These are phyloP conservation scores for Neocucurbitaria cava DNA, from an alignment of 2,329 filamentous ascomycete species.

Conservation along the genomic window DNA sequence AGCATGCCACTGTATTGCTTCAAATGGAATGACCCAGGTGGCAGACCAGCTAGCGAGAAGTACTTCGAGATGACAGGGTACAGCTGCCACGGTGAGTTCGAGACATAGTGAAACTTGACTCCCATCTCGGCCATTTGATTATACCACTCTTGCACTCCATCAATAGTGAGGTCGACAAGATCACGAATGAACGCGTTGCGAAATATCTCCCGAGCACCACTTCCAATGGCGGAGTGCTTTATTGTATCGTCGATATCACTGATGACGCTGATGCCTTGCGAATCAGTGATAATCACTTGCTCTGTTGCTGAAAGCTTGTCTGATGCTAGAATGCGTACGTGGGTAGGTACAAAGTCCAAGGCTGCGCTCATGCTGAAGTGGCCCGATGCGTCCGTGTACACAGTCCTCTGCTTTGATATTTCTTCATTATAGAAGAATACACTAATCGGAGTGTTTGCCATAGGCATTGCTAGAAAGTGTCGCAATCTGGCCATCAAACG, in stretches of 20 bases:
- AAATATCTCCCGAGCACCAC: slow-evolving; percentile 91
- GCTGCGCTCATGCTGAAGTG: slow-evolving; percentile 84
- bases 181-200: slow-evolving; percentile 94
- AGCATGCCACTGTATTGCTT: slow-evolving; percentile 98
- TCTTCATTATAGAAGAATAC: slow-evolving; percentile 93
- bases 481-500: slow-evolving; percentile 87
- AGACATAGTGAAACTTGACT: slow-evolving; percentile 93
- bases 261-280: slow-evolving; percentile 85
- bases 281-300: slow-evolving; percentile 77
- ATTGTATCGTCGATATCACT: slow-evolving; percentile 98
- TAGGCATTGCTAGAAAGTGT: slow-evolving; percentile 87
- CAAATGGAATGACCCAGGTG: slow-evolving; percentile 87
- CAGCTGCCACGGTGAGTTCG: slow-evolving; percentile 98
- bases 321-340: slow-evolving; percentile 85
- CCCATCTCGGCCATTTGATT: slow-evolving; percentile 76
- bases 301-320: slow-evolving; percentile 84
- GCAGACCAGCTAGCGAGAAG: slow-evolving; percentile 80
- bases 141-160: slow-evolving; percentile 93
- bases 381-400: slow-evolving; percentile 85
- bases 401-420: slow-evolving; percentile 81
- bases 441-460: slow-evolving; percentile 79
- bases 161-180: slow-evolving; percentile 78
- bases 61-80: slow-evolving; percentile 88
- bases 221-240: slow-evolving; percentile 89
- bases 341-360: slow-evolving; percentile 87